Evolutionary conservation across 352 stramenopile species (phyloP), one percentile per base, ranked within the genome.

Genomic region (Globisporangium mamillatum): DNA sequence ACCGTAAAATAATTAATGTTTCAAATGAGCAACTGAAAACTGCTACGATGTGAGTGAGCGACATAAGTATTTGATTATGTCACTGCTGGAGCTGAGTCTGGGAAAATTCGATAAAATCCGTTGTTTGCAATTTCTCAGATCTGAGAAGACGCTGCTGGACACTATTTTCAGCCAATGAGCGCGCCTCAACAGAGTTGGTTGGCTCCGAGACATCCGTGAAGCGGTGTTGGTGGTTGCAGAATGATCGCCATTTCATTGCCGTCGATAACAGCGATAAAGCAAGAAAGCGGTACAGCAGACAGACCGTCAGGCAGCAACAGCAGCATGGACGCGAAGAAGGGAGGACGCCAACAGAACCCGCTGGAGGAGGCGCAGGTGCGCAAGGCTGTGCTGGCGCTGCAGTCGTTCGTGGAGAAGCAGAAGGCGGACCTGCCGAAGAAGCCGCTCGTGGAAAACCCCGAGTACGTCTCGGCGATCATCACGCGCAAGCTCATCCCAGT

Each of bases 341-440:
- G 82, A 57, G 74, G 89, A 52, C 82, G 79, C n/a, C 41, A 48
- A n/a, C 41, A 48, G 41, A 89, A 89, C 67, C 83, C 83, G 55
- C 70, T 92, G 38, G 83, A 92, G 24, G 81, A 88, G 64, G 81
- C 79, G 55, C 84, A 94, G 73, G 84, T 94, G 76, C 83, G 81
- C 57, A 82, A 81, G 61, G 86, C 86, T 25, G 84, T 94, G 46
- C 69, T 88, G 27, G 86, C 86, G 59, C 71, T 94, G 67, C 74
- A 91, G 78, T 61, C 75, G 52, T 84, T 90, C 61, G 70, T 76
- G 56, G 79, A 77, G 34, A 88, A 89, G 67, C 71, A 81, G 60
- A 70, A 86, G 71, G 68, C 72, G 53, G 72, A 71, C n/a, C 71
- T 77, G 22, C 59, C 71, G 63, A 92, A 93, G 79, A 70, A 80